Evolutionary conservation across 148 eudicot species (phyloP).

Genomic region (Arbutus unedo): DNA sequence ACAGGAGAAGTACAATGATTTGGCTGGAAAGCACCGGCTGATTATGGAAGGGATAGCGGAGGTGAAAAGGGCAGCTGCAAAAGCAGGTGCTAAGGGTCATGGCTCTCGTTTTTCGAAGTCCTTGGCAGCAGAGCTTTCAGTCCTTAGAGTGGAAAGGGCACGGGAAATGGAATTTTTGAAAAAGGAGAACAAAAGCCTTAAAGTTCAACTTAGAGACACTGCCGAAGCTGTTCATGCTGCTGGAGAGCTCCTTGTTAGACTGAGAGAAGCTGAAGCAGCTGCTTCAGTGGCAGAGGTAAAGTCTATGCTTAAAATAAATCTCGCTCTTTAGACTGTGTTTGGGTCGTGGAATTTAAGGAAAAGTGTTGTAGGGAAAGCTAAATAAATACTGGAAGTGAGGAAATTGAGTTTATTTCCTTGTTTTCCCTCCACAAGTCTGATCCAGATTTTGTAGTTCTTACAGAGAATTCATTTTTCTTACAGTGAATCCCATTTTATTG

Average conservation of each 20-base stretch:
- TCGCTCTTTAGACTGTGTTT: too few relatives aligned
- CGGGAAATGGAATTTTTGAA: conserved; percentile 71
- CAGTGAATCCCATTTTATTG: background rate
- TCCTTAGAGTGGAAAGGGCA: conserved; percentile 68
- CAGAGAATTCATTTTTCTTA: background rate
- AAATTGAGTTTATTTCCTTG: background rate
- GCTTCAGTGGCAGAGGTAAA: conserved; percentile 83
- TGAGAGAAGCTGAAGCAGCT: conserved; percentile 92
- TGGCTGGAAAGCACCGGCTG: conserved; percentile 62
- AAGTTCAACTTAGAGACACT: conserved; percentile 81
- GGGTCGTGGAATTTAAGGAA: too few relatives aligned
- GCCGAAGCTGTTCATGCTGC: conserved; percentile 99
- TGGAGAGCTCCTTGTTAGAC: conserved; percentile 85
- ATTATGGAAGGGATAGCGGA: conserved; percentile 74
- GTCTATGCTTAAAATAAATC: background rate
- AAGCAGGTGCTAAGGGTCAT: conserved; percentile 80
- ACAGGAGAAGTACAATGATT: conserved; percentile 78
- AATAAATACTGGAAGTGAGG: background rate
- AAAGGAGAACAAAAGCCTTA: conserved; percentile 74
- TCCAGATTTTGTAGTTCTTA: background rate
- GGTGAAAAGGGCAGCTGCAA: conserved; percentile 77
- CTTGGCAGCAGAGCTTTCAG: conserved; percentile 77
- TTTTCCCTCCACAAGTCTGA: background rate
- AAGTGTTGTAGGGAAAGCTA: too few relatives aligned
- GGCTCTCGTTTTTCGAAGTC: conserved; percentile 83